These are phyloP conservation scores for Teunomyces funiuensis DNA, from an alignment of 805 yeast species.

Conservation along the genomic window DNA sequence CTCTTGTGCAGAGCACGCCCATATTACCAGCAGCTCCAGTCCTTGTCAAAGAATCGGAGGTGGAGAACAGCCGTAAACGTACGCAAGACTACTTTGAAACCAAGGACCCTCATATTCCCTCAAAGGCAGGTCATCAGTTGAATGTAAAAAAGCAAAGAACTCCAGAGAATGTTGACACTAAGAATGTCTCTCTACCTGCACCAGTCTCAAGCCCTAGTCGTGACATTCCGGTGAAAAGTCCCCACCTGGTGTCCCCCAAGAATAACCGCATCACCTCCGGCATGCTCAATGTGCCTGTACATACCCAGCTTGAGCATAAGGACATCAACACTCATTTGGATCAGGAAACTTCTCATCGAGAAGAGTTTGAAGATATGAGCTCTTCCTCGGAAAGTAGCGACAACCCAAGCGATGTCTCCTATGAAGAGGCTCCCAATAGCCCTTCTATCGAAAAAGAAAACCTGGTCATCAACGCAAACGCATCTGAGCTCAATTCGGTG, in stretches of 20 bases:
- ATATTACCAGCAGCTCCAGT: conserved; percentile 24
- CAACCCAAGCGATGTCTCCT: not conserved
- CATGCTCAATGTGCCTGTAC: conserved; percentile 38
- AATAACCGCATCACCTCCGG: conserved; percentile 40
- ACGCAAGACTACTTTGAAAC: conserved; percentile 24
- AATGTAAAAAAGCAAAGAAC: conserved; percentile 4
- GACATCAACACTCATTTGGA: conserved; percentile 9
- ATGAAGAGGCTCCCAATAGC: not conserved
- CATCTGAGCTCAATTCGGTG: too few species aligned
- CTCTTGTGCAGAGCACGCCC: conserved; percentile 11
- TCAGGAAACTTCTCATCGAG: not conserved
- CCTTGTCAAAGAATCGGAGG: conserved; percentile 9
- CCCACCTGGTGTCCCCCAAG: conserved; percentile 8
- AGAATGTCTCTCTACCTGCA: conserved; percentile 35
- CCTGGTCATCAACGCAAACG: not conserved
- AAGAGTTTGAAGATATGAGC: not conserved
- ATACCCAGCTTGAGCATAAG: conserved; percentile 25
- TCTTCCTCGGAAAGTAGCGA: not conserved
- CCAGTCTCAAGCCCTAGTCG: conserved; percentile 23
- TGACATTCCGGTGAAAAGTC: conserved; percentile 25
- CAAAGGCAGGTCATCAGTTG: conserved; percentile 12
- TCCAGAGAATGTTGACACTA: conserved; percentile 13
- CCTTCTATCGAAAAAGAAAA: not conserved
- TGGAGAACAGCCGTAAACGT: conserved; percentile 17
- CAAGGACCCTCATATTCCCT: conserved; percentile 22